Conservation (phyloP, 257 asterid genomes). For the Solanum corneliomulleri region DNA sequence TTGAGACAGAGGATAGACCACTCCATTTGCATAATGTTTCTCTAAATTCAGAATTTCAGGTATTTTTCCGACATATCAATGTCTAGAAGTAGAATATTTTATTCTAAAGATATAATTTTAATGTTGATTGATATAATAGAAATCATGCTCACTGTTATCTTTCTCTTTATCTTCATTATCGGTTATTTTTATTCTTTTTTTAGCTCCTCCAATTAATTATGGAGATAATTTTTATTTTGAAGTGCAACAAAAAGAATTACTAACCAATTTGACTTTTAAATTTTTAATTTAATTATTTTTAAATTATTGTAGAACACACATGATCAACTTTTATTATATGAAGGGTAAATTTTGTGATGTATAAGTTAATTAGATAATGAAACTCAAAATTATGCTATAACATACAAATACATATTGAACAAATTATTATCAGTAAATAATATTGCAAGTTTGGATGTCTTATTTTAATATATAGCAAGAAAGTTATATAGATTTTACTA, state of each 20-base stretch:
- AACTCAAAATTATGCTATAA: not conserved
- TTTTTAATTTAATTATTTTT: not conserved
- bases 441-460: too few species aligned
- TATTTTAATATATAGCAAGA: not conserved
- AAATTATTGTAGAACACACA: not conserved
- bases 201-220: not conserved
- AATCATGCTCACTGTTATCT: not conserved
- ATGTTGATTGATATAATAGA: not conserved
- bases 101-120: not conserved
- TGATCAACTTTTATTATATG: not conserved
- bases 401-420: not conserved
- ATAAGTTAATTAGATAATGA: not conserved
- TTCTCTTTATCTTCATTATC: not conserved
- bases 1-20: not conserved
- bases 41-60: not conserved
- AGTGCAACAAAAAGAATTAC: not conserved
- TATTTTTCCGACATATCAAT: not conserved
- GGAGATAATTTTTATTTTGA: too few species aligned
- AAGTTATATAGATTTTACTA: not conserved
- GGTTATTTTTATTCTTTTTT: too few species aligned
- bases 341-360: not conserved
- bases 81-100: not conserved
- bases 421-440: too few species aligned
- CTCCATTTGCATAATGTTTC: not conserved
- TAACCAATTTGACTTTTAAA: not conserved